Evolutionary conservation across 164 flowering plant genomes (phyloP).

Genomic region (Vitis vinifera): DNA sequence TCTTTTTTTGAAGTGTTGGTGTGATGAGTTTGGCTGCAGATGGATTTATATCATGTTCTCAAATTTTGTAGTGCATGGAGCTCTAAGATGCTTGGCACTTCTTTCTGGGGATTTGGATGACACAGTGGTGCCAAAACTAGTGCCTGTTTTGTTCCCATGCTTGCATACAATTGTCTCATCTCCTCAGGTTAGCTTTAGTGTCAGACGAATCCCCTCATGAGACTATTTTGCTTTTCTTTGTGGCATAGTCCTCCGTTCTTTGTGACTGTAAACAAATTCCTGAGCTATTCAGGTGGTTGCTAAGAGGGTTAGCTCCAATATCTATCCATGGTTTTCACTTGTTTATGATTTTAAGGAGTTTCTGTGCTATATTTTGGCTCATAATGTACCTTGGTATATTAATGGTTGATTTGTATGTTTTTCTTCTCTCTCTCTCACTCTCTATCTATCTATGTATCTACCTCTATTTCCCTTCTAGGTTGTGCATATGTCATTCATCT

Average conservation of each 20-base stretch:
- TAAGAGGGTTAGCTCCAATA: too few species aligned
- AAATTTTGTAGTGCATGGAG: conserved; percentile 71
- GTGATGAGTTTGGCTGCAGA: not conserved
- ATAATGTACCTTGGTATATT: too few species aligned
- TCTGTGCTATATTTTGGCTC: too few species aligned
- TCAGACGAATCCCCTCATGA: too few species aligned
- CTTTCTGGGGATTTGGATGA: conserved; percentile 88
- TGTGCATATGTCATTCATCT: not conserved
- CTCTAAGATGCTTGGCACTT: conserved; percentile 82
- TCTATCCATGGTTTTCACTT: too few species aligned
- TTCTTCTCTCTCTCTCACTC: too few species aligned
- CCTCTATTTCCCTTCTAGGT: not conserved
- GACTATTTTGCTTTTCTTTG: conserved; percentile 3
- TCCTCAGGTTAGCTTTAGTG: conserved; percentile 60
- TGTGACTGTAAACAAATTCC: too few species aligned
- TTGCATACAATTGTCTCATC: conserved; percentile 75
- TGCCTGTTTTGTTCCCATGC: conserved; percentile 82
- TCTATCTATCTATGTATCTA: too few species aligned
- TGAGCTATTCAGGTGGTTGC: too few species aligned
- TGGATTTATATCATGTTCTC: not conserved
- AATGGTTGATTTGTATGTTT: too few species aligned
- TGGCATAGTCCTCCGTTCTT: too few species aligned
- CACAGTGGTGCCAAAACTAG: conserved; percentile 63
- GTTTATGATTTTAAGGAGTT: too few species aligned
- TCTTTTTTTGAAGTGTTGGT: not conserved